These are phyloP conservation scores for Pyricularia pennisetigena DNA, from an alignment of 2,329 filamentous ascomycete genomes.

Conservation along the genomic window DNA sequence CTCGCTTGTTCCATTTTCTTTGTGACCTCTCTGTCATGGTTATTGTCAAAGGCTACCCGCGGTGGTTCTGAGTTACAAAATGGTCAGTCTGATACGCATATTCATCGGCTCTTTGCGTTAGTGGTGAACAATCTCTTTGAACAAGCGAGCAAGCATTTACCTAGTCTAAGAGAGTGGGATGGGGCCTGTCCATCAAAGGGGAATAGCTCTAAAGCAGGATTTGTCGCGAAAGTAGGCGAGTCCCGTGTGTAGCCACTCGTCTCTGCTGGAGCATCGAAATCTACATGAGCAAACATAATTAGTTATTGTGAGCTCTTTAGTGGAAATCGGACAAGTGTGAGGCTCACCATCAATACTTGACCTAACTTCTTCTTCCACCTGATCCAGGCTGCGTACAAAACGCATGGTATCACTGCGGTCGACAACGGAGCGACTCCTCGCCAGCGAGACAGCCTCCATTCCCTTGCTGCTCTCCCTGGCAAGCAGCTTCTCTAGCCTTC, in stretches of 20 bases:
- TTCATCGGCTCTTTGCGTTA: background rate
- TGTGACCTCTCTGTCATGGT: background rate
- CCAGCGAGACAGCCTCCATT: constrained; percentile 32
- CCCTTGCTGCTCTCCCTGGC: constrained; percentile 25
- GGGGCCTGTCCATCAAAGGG: background rate
- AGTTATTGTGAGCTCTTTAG: background rate
- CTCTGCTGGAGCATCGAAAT: background rate
- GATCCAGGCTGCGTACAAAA: constrained; percentile 20
- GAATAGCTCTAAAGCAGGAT: background rate
- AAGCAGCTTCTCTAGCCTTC: constrained; percentile 25
- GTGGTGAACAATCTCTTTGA: background rate
- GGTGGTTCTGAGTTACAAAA: background rate
- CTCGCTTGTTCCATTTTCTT: background rate
- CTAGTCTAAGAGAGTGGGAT: background rate
- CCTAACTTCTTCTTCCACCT: constrained; percentile 10
- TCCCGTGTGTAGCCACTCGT: background rate
- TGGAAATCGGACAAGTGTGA: background rate
- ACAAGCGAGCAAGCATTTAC: background rate
- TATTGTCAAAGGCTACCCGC: background rate
- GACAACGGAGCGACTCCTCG: constrained; percentile 30
- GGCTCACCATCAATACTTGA: background rate
- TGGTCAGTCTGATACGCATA: background rate
- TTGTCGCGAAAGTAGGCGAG: background rate
- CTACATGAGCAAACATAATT: background rate
- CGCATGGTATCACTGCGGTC: constrained; percentile 23